Evolutionary conservation across 1,284 basidiomycete genomes (phyloP).

Genomic region (Papiliotrema laurentii): DNA sequence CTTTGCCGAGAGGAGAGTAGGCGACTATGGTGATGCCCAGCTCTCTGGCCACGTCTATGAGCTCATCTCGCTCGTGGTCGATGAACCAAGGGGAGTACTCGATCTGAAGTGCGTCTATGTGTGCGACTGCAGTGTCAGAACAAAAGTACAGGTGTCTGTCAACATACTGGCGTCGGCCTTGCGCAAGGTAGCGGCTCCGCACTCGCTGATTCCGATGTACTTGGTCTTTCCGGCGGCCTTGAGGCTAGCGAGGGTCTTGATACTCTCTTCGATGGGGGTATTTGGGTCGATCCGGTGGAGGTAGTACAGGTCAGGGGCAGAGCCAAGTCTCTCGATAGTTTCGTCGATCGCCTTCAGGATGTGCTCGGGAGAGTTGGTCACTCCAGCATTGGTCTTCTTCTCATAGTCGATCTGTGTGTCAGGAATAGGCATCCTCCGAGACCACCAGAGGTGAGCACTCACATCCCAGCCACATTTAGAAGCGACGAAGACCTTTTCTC

Average conservation of each 20-base stretch:
- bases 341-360: slow-evolving; percentile 39
- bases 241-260: slow-evolving; percentile 39
- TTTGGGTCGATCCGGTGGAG: slow-evolving; percentile 44
- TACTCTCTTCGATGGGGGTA: slow-evolving; percentile 39
- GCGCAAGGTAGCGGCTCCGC: slow-evolving; percentile 57
- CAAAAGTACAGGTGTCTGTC: neutral
- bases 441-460: slow-evolving; percentile 4
- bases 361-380: slow-evolving; percentile 34
- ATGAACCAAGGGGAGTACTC: slow-evolving; percentile 50
- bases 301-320: slow-evolving; percentile 49
- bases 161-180: slow-evolving; percentile 53
- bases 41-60: slow-evolving; percentile 45
- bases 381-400: slow-evolving; percentile 6
- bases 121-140: slow-evolving; percentile 28
- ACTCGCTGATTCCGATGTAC: slow-evolving; percentile 55
- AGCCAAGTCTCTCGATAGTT: slow-evolving; percentile 38
- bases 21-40: slow-evolving; percentile 47
- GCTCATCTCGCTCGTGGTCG: slow-evolving; percentile 47
- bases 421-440: too few species aligned
- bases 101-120: slow-evolving; percentile 49
- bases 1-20: slow-evolving; percentile 45
- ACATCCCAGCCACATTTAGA: slow-evolving; percentile 44
- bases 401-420: slow-evolving; percentile 14
- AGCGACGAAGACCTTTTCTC: slow-evolving; percentile 47
- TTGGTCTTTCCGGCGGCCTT: slow-evolving; percentile 45